A percentile compares a stretch with the other conserved stretches of the same genome.
phyloP scores from a whole-genome alignment of 768 basidiomycete species.

The Phlebiopsis flavidoalba region DNA sequence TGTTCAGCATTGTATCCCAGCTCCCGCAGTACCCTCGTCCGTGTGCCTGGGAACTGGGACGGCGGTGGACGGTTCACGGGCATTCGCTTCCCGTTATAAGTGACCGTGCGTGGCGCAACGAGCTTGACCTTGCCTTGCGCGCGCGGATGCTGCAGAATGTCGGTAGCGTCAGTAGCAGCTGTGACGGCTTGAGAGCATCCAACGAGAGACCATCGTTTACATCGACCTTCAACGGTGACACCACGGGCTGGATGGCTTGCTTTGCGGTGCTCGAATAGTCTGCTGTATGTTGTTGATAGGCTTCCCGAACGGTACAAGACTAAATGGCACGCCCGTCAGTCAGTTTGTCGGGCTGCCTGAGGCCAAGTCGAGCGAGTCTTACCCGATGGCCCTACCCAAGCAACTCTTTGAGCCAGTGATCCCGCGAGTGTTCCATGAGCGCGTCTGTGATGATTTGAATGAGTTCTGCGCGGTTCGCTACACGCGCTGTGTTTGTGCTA shows the following conservation, averaged over 20 bases:
- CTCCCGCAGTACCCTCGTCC: slow-evolving; percentile 35
- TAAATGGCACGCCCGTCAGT: slow-evolving; percentile 20
- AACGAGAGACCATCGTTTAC: slow-evolving; percentile 35
- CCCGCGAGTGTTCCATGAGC: slow-evolving; percentile 52
- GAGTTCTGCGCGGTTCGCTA: slow-evolving; percentile 68
- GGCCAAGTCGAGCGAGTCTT: slow-evolving; percentile 22
- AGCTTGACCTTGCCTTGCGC: slow-evolving; percentile 63
- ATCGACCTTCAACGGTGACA: slow-evolving; percentile 72
- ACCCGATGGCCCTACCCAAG: slow-evolving; percentile 85
- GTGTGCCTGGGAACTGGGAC: slow-evolving; percentile 82
- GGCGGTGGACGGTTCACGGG: slow-evolving; percentile 72
- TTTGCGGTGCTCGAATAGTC: slow-evolving; percentile 91
- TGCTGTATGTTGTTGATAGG: slow-evolving; percentile 91
- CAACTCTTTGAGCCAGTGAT: slow-evolving; percentile 70
- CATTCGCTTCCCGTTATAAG: slow-evolving; percentile 79
- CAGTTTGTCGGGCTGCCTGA: not conserved
- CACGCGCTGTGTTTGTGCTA: slow-evolving; percentile 68
- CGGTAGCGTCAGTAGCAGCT: not conserved
- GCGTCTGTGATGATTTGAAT: slow-evolving; percentile 60
- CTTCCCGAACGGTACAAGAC: slow-evolving; percentile 79
- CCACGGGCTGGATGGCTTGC: slow-evolving; percentile 72
- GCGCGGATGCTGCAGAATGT: slow-evolving; percentile 26
- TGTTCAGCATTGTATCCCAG: slow-evolving; percentile 7
- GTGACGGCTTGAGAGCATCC: not conserved
- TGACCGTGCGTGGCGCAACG: slow-evolving; percentile 67